Evolutionary conservation across 1,284 basidiomycete genomes (phyloP).

Genomic region (Puccinia brachypodii): DNA sequence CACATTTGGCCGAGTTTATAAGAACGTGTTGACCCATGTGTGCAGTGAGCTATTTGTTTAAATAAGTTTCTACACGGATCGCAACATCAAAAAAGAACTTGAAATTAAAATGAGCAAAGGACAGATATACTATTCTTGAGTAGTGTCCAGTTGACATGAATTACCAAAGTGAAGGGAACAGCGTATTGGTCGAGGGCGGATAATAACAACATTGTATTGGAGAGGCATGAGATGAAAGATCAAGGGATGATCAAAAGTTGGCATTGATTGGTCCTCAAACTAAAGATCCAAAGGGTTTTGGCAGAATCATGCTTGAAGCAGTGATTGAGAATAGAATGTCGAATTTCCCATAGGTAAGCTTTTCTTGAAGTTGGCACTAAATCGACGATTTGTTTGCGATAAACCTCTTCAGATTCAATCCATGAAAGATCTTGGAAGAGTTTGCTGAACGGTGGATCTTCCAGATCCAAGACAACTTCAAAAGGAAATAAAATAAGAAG

Average conservation of each 20-base stretch:
- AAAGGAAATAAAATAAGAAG: background rate
- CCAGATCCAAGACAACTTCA: conserved; percentile 40
- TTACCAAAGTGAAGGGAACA: background rate
- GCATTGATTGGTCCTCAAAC: conserved; percentile 39
- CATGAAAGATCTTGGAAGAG: conserved; percentile 19
- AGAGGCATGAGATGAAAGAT: background rate
- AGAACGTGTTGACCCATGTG: no score
- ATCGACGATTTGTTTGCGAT: conserved; percentile 44
- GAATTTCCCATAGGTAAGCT: conserved; percentile 32
- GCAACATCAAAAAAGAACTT: no score
- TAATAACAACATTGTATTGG: background rate
- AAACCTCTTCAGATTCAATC: conserved; percentile 44
- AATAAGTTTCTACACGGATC: no score
- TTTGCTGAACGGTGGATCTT: conserved; percentile 30
- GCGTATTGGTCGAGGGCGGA: background rate
- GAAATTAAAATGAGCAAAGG: no score
- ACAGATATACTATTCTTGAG: background rate
- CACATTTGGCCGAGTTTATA: no score
- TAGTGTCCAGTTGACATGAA: background rate
- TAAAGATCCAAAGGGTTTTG: conserved; percentile 35
- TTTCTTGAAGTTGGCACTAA: conserved; percentile 34
- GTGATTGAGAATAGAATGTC: conserved; percentile 32
- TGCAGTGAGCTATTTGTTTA: no score
- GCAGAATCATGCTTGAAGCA: conserved; percentile 3
- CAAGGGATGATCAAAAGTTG: conserved; percentile 24